A percentile compares a stretch with the other conserved stretches of the same genome.
These are phyloP conservation scores for Bipolaris victoriae DNA, from an alignment of 2,329 filamentous ascomycete genomes.

Conservation along the genomic window DNA sequence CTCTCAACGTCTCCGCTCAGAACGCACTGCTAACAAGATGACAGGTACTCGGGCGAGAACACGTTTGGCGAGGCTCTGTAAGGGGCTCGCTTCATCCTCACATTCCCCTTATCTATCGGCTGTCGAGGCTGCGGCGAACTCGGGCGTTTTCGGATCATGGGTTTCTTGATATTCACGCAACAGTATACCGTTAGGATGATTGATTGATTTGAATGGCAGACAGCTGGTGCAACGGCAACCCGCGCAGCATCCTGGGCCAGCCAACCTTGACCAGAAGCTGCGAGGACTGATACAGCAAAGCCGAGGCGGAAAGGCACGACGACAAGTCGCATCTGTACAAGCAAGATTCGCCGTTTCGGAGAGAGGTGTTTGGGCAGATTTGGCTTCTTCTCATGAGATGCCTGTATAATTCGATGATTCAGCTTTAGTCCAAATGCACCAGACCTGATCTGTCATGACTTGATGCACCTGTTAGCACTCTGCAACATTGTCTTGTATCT, in stretches of 20 bases:
- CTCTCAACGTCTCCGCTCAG: neutral
- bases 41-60: conserved; percentile 95
- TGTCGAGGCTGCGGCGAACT: conserved; percentile 33
- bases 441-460: conserved; percentile 18
- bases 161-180: conserved; percentile 29
- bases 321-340: neutral
- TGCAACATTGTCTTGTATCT: conserved; percentile 6
- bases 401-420: conserved; percentile 31
- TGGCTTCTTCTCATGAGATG: conserved; percentile 23
- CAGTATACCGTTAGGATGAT: conserved; percentile 26
- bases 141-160: conserved; percentile 41
- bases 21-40: conserved; percentile 27
- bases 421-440: conserved; percentile 28
- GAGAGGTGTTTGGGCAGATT: conserved; percentile 9
- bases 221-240: conserved; percentile 12
- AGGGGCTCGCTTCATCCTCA: conserved; percentile 20
- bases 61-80: conserved; percentile 75
- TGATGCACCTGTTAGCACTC: neutral
- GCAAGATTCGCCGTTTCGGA: neutral
- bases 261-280: conserved; percentile 10
- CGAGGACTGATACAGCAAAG: conserved; percentile 8
- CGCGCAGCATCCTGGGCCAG: conserved; percentile 13
- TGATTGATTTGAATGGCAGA: conserved; percentile 21
- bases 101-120: conserved; percentile 25
- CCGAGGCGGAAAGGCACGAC: neutral